Evolutionary conservation across 2,329 filamentous ascomycete genomes (phyloP).

Genomic region (Emmonsiellopsis sp.): DNA sequence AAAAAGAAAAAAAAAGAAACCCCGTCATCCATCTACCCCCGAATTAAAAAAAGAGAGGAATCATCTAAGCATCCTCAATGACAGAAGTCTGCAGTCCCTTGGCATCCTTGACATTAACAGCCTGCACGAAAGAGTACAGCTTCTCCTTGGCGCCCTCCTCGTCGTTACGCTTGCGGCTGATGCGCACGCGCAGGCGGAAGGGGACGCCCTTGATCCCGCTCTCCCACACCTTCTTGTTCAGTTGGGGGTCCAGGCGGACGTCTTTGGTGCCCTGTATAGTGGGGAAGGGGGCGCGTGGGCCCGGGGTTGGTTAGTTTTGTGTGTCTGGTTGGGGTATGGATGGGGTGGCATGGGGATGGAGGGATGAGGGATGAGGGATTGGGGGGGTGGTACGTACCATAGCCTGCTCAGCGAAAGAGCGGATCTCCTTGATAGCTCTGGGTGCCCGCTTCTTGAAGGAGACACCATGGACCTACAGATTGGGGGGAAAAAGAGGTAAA

Average conservation of each 20-base stretch:
- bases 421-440: constrained; percentile 99
- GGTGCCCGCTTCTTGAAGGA: constrained; percentile 99
- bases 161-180: constrained; percentile 99
- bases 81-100: constrained; percentile 93
- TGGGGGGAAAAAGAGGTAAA: constrained; percentile 26
- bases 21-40: no score
- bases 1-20: neutral
- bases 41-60: no score
- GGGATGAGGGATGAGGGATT: constrained; percentile 4
- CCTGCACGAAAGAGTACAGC: constrained; percentile 99
- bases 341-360: neutral
- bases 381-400: constrained; percentile 63
- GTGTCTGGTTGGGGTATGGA: neutral
- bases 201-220: constrained; percentile 97
- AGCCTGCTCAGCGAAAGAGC: constrained; percentile 79
- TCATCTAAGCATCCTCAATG: constrained; percentile 56
- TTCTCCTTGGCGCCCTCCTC: constrained; percentile 99
- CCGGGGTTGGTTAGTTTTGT: neutral
- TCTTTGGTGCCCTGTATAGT: constrained; percentile 73
- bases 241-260: constrained; percentile 93
- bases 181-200: constrained; percentile 93
- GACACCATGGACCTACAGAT: constrained; percentile 78
- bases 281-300: neutral
- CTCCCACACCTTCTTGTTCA: constrained; percentile 99
- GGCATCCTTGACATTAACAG: constrained; percentile 98